Percentiles rank a stretch among this genome's conserved stretches.
phyloP scores from a whole-genome alignment of 176 grass and related monocot genomes.

The Aechmea fasciata region DNA sequence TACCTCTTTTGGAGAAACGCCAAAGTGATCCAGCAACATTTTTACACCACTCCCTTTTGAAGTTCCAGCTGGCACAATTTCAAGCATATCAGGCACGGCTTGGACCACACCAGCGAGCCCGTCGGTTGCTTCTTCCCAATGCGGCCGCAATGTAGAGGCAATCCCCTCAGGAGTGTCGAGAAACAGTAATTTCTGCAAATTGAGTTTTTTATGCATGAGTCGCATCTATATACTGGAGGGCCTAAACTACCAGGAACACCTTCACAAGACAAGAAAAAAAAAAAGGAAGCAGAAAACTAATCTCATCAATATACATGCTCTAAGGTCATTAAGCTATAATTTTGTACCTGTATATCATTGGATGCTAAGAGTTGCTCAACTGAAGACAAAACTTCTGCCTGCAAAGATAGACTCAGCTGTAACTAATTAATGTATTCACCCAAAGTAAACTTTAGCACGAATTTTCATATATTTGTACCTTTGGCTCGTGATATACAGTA shows the following conservation, averaged over 20 bases:
- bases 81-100: slow-evolving; percentile 85
- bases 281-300: too few relatives aligned
- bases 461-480: slow-evolving; percentile 32
- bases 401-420: slow-evolving; percentile 24
- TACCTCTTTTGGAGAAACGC: slow-evolving; percentile 70
- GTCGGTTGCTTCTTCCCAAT: slow-evolving; percentile 61
- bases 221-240: too few relatives aligned
- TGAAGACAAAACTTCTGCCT: slow-evolving; percentile 77
- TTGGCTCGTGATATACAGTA: slow-evolving; percentile 76
- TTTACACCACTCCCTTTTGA: slow-evolving; percentile 79
- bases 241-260: too few relatives aligned
- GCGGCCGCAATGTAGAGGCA: slow-evolving; percentile 56
- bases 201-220: not conserved
- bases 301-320: too few relatives aligned
- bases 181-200: slow-evolving; percentile 77
- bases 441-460: not conserved
- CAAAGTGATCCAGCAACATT: slow-evolving; percentile 72
- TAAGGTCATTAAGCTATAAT: too few relatives aligned
- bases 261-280: not conserved
- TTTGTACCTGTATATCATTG: slow-evolving; percentile 69
- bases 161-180: slow-evolving; percentile 65
- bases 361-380: slow-evolving; percentile 60
- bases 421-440: slow-evolving; percentile 19
- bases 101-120: slow-evolving; percentile 66
- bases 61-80: slow-evolving; percentile 78